Evolutionary conservation across 2,329 filamentous ascomycete species (phyloP).

Genomic region (Penicillium sp.): DNA sequence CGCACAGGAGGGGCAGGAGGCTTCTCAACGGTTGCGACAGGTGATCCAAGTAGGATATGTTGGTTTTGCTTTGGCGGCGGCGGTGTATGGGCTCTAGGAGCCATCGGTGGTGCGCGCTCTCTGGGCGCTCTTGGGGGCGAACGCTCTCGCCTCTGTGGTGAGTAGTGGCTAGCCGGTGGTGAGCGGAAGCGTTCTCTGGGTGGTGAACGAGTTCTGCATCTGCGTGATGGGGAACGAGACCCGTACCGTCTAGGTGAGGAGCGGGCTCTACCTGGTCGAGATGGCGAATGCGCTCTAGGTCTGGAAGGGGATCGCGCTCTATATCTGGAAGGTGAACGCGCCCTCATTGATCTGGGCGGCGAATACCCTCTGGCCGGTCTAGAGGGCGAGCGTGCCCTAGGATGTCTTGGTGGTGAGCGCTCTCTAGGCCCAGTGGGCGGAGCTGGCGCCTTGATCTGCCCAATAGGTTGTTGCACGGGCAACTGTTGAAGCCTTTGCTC

Average conservation of each 20-base stretch:
- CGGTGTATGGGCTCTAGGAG: not conserved
- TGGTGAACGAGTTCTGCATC: not conserved
- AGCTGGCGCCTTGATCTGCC: not conserved
- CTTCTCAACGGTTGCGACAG: not conserved
- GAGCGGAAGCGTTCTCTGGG: not conserved
- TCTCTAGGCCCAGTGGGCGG: not conserved
- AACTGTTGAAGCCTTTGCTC: not conserved
- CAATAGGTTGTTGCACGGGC: not conserved
- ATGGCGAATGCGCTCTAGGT: not conserved
- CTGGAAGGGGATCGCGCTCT: not conserved
- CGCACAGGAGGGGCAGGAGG: not conserved
- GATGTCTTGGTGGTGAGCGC: not conserved
- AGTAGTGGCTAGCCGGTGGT: not conserved
- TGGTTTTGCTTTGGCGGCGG: not conserved
- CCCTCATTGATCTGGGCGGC: not conserved
- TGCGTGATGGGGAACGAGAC: not conserved
- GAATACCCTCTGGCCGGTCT: not conserved
- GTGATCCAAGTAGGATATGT: not conserved
- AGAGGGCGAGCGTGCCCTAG: not conserved
- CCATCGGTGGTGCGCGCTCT: not conserved
- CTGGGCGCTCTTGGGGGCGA: not conserved
- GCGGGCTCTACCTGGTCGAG: not conserved
- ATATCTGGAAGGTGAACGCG: not conserved
- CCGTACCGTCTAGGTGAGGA: not conserved
- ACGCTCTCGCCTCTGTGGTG: not conserved